A percentile compares a stretch with the other conserved stretches of the same genome.
phyloP scores from a whole-genome alignment of 352 stramenopile species.

The Phytophthora sansomeana region DNA sequence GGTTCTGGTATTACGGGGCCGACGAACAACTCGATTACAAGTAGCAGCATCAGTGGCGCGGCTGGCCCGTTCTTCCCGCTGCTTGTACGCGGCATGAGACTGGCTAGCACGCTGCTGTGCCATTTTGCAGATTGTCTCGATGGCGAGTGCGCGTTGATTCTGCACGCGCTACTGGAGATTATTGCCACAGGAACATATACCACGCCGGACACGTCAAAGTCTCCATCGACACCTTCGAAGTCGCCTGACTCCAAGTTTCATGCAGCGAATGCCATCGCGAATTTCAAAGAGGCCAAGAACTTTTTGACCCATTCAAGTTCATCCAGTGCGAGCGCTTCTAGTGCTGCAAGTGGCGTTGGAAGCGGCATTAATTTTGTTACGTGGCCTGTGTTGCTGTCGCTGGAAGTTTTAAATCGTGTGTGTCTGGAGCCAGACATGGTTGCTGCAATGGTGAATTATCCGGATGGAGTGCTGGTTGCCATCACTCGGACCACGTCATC shows the following conservation, averaged over 20 bases:
- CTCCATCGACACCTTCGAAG: constrained; percentile 55
- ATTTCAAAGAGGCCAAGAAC: constrained; percentile 70
- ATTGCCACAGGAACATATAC: constrained; percentile 81
- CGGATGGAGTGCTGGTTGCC: constrained; percentile 57
- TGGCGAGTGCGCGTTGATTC: constrained; percentile 70
- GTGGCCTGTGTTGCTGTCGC: constrained; percentile 80
- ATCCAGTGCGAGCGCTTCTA: constrained; percentile 30
- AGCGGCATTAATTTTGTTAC: constrained; percentile 78
- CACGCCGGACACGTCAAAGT: constrained; percentile 58
- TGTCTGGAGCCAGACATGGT: constrained; percentile 75
- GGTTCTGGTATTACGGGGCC: constrained; percentile 44
- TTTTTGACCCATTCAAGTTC: constrained; percentile 62
- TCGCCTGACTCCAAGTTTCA: constrained; percentile 54
- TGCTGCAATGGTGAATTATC: constrained; percentile 69
- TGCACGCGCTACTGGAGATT: constrained; percentile 76
- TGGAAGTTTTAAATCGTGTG: constrained; percentile 85
- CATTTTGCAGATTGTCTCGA: constrained; percentile 79
- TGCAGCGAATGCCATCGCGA: constrained; percentile 42
- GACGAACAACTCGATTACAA: constrained; percentile 44
- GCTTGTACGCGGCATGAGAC: constrained; percentile 84
- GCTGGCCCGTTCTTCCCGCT: constrained; percentile 76
- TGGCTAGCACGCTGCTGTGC: constrained; percentile 77
- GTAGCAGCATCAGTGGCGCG: constrained; percentile 37
- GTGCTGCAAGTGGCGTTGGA: constrained; percentile 4
- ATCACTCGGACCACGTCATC: constrained; percentile 76